These are phyloP conservation scores for Cryptococcus sp. DNA, from an alignment of 1,284 basidiomycete species.

Conservation along the genomic window DNA sequence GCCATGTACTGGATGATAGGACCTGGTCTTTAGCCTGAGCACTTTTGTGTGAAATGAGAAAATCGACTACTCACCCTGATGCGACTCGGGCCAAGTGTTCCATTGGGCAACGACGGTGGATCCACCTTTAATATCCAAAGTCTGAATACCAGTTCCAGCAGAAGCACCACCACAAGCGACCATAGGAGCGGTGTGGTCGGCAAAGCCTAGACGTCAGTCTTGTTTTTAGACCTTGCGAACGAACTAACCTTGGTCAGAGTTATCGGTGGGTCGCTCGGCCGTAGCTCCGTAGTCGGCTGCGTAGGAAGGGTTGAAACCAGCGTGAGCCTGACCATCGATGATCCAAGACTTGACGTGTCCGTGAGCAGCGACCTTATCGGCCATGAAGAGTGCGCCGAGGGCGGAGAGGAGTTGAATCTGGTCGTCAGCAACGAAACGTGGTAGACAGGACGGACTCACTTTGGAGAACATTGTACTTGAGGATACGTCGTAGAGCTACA, in stretches of 20 bases:
- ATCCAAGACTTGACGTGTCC: conserved; percentile 16
- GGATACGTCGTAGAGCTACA: too few relatives aligned
- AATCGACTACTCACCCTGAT: conserved; percentile 8
- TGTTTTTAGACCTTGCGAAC: too few relatives aligned
- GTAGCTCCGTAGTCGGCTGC: conserved; percentile 11
- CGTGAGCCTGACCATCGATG: conserved; percentile 9
- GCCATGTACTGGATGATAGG: conserved; percentile 23
- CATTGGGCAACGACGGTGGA: conserved; percentile 15
- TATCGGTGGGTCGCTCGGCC: conserved; percentile 16
- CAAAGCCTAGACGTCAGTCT: conserved; percentile 11
- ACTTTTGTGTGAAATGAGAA: neutral
- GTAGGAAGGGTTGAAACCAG: conserved; percentile 23
- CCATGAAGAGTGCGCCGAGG: neutral
- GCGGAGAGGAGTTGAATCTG: conserved; percentile 1
- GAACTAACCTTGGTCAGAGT: conserved; percentile 17
- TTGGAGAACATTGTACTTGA: too few relatives aligned
- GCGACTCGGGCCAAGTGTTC: conserved; percentile 15
- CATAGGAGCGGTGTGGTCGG: conserved; percentile 15
- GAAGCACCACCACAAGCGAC: conserved; percentile 21
- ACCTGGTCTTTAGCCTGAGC: conserved; percentile 5
- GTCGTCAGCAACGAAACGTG: too few relatives aligned
- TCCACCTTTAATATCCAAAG: conserved; percentile 16
- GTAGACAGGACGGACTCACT: too few relatives aligned
- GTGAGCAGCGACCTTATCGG: conserved; percentile 11
- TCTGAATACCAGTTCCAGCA: conserved; percentile 10